phyloP scores from a whole-genome alignment of 208 protist genomes.

The Leishmania braziliensis region DNA sequence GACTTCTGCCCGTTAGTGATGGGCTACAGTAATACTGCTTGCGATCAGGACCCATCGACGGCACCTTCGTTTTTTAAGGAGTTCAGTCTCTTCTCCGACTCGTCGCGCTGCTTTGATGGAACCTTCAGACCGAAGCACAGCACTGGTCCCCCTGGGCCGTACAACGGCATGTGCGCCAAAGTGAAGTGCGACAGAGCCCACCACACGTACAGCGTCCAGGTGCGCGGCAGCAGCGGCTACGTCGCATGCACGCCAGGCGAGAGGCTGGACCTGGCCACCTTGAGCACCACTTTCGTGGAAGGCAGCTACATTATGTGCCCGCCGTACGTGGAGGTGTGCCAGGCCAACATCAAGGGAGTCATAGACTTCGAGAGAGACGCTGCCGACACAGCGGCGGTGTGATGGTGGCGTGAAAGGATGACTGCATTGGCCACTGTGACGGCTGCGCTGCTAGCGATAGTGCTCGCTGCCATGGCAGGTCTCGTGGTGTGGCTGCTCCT shows the following conservation, averaged over 20 bases:
- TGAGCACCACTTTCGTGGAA: not conserved
- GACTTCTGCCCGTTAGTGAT: not conserved
- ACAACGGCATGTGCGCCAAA: not conserved
- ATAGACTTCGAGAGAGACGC: no score
- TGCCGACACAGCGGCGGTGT: not conserved
- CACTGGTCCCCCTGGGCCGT: not conserved
- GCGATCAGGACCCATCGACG: not conserved
- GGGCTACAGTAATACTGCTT: not conserved
- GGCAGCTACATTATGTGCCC: conserved; percentile 3
- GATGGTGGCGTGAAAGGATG: no score
- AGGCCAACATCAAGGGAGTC: not conserved
- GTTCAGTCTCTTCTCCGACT: not conserved
- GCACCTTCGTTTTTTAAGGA: no score
- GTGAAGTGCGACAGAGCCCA: not conserved
- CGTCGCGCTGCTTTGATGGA: not conserved
- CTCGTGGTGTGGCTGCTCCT: no score
- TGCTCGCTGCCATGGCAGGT: no score
- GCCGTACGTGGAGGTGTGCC: conserved; percentile 9
- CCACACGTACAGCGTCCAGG: not conserved
- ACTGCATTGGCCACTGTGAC: no score
- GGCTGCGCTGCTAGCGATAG: no score
- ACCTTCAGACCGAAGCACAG: no score
- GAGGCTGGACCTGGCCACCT: not conserved
- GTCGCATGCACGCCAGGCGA: not conserved
- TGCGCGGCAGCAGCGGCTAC: not conserved